A percentile compares a stretch with the other conserved stretches of the same genome.
Evolutionary conservation across 2,329 filamentous ascomycete genomes (phyloP).

Genomic region (Pseudogymnoascus sp.): DNA sequence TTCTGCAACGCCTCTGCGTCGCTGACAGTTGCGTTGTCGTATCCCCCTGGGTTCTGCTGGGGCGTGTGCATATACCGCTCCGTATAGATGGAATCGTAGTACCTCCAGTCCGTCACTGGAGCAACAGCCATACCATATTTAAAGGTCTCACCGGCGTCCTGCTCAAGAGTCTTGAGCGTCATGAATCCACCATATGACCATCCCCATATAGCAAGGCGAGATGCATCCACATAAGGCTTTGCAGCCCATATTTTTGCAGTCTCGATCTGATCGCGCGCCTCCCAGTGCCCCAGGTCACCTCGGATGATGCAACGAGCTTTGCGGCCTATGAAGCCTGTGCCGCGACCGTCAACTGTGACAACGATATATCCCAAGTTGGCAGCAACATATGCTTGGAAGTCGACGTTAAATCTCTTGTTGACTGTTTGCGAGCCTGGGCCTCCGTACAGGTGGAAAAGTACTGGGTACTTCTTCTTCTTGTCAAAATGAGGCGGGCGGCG

Average conservation of each 20-base stretch:
- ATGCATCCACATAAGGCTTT: constrained; percentile 74
- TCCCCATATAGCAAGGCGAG: constrained; percentile 88
- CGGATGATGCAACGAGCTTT: constrained; percentile 73
- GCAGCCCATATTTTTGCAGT: constrained; percentile 76
- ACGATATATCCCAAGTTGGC: constrained; percentile 84
- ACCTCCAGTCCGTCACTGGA: constrained; percentile 96
- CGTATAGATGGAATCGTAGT: constrained; percentile 90
- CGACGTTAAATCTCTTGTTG: constrained; percentile 67
- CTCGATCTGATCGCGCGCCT: constrained; percentile 84
- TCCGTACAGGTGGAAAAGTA: constrained; percentile 91
- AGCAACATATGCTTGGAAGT: constrained; percentile 87
- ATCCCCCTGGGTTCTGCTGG: constrained; percentile 69
- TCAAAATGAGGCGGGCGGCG: constrained; percentile 85
- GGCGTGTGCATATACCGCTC: constrained; percentile 97
- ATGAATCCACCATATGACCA: constrained; percentile 97
- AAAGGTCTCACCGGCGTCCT: constrained; percentile 82
- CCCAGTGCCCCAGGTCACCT: constrained; percentile 74
- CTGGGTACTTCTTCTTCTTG: constrained; percentile 75
- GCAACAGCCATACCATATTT: constrained; percentile 97
- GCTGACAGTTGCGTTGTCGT: constrained; percentile 63
- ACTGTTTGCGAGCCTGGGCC: constrained; percentile 91
- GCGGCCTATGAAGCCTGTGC: constrained; percentile 84
- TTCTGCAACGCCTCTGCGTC: constrained; percentile 65
- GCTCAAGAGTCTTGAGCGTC: constrained; percentile 88
- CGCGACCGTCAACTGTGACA: constrained; percentile 86